Base-by-base conservation (phyloP, 2,329 filamentous ascomycete genomes). In the Pyricularia sp. region DNA sequence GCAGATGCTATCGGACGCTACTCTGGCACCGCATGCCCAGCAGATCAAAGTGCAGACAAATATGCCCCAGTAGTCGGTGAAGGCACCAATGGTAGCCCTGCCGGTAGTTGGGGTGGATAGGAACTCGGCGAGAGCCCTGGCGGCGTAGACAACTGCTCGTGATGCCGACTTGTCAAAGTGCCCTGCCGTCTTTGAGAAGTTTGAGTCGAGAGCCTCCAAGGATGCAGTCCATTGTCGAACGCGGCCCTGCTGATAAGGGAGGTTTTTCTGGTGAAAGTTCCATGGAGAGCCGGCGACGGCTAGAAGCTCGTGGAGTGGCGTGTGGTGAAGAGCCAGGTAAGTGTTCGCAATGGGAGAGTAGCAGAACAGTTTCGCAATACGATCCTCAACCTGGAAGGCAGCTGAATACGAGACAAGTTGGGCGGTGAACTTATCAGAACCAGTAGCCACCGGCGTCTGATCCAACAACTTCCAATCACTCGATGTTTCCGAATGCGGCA, bases 221-320 rank as follows among this genome's bases (percentile, higher is more conserved):
- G 42, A 67, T 17, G 72, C 73, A 10, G 69, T 75, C 84, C 85
- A 86, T 42, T 74, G 72, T 31, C 78, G 77, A 3, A 88, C 78
- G 23, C 80, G 79, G 68, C 76, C 77, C 74, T 84, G 80, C 70
- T 85, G 81, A 71, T 82, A 64, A 77, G 72, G 71, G 84, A 88
- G 12, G 78, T 74, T 30, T 78, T 77, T 2, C 77, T 75, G 4
- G 80, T 76, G 2, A 81, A 75, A 5, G 88, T 77, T 72, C 88
- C 88, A 68, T 82, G 80, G 85, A 88, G 68, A 81, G 85, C 86
- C 86, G 31, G 84, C 84, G 9, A 88, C 84, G 12, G 85, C 85
- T 23, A 89, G 79, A 0, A 88, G 80, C 71, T 83, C 82, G 70
- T 84, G 82, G 4, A 89, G 81, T n/a, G 86, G 86, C 0, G 86